Base-by-base conservation (phyloP, 129 eudicot genomes). In the Smallanthus sonchifolius region DNA sequence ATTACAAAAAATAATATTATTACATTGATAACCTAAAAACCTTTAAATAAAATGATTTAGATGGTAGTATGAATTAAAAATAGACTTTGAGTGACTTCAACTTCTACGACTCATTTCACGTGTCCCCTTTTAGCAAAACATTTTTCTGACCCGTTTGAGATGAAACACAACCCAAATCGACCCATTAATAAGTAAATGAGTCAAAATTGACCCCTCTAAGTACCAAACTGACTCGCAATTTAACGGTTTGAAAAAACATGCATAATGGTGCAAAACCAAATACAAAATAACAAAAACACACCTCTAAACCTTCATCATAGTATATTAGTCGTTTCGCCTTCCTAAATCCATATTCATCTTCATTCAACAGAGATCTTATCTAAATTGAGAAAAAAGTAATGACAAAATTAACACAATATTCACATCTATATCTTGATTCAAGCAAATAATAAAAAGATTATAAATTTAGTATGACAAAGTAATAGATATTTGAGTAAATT, bases 261-360 rank as follows among this genome's bases (percentile, higher is more conserved):
- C 71, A 66, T 42, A 19, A 4, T 2, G 36, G 48, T 54, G 34
- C 20, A 52, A 51, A 32, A 8, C 16, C 62, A 17, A 35, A 48
- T 69, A 48, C 14, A 40, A 51, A 69, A 9, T 5, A 11, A 45
- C n/a, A 69, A 35, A 39, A 69, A 44, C 74, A 57, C 67, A 92
- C 97, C 97, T 92, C 97, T 71, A 87, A 78, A 69, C 92, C 92
- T 11, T 85, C 92, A 82, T 92, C 97, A 6, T 92, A 80, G 79
- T 92, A 92, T n/a, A 85, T 85, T 43, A 89, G 96, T 73, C 84
- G 68, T 70, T 71, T 89, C 65, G 97, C 89, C 87, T 81, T 92
- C 74, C 83, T 88, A 6, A 92, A 89, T n/a, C 97, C 97, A 35
- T 85, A 74, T 54, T 92, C 97, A 83, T 86, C 85, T 89, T 92